phyloP scores from a whole-genome alignment of 441 rosid genomes.

The Gossypium davidsonii region DNA sequence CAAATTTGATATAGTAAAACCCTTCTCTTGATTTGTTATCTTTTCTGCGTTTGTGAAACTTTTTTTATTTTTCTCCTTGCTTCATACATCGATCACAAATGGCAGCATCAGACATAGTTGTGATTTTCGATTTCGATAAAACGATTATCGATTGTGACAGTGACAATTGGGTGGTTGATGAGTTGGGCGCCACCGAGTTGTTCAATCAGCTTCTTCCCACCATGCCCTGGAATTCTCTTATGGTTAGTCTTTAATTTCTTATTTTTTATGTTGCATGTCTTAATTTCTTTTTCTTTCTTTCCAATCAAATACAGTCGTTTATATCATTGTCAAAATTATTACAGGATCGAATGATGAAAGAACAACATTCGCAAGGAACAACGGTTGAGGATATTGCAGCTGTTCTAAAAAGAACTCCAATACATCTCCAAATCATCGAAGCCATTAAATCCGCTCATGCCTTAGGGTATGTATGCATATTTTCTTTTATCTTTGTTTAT shows the following conservation, averaged over 20 bases:
- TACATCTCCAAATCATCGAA: constrained; percentile 31
- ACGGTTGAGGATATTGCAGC: constrained; percentile 34
- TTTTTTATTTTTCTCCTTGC: not conserved
- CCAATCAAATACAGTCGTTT: not conserved
- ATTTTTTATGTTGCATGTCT: not conserved
- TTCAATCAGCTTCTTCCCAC: constrained; percentile 62
- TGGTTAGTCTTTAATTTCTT: constrained; percentile 28
- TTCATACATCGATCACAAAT: not conserved
- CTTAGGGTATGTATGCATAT: constrained; percentile 28
- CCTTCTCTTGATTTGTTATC: not conserved
- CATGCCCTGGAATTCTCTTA: constrained; percentile 71
- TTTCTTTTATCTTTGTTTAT: not conserved
- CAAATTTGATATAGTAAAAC: not conserved
- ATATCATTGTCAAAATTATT: not conserved
- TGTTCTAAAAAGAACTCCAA: constrained; percentile 28
- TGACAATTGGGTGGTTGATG: constrained; percentile 67
- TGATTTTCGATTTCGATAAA: constrained; percentile 63
- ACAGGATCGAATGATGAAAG: constrained; percentile 42
- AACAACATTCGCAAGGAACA: constrained; percentile 36
- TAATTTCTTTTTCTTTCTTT: not conserved
- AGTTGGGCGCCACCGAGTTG: constrained; percentile 46
- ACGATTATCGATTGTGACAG: constrained; percentile 62
- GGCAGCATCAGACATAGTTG: constrained; percentile 29
- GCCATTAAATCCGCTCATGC: constrained; percentile 38
- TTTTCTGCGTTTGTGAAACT: not conserved